Evolutionary conservation across 192 early-diverging fungal genomes (phyloP), one percentile per base, ranked within the genome.

Genomic region (Linnemannia exigua): DNA sequence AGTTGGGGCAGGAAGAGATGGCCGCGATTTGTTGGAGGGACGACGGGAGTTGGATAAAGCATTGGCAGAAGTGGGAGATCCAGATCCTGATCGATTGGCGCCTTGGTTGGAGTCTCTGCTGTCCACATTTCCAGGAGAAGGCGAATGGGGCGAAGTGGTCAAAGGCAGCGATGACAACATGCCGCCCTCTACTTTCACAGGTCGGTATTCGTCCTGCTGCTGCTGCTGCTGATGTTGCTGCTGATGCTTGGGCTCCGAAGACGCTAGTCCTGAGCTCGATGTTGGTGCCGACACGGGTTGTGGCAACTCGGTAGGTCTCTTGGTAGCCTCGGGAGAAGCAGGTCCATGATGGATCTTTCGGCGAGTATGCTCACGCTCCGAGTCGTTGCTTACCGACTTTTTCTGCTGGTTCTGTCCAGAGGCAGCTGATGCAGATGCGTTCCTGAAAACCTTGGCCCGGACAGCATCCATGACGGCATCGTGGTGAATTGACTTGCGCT

Each of bases 381-480:
- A 47, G 9, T 66, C 84, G 41, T 46, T 17, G 38, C 50, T 69
- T 51, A 38, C 37, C 1, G 51, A 58, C 48, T 80, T 86, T 33
- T 77, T 86, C 35, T 75, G 73, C 20, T 84, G 82, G 11, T 84
- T 31, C 12, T 63, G 58, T 31, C 58, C 58, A 63, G 58, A 63
- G 28, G 58, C 58, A 14, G 74, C 44, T 58, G 80, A n/a, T 70
- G 75, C 50, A 74, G 79, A 9, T 17, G 84, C 85, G 63, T 89
- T 89, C 36, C 82, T 47, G 58, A 82, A 70, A 0, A 89, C 88
- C 58, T 89, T 89, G 22, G 82, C 78, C 22, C 88, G 78, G 25
- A 89, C 74, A 7, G 88, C 88, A 46, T 89, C 88, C 88, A 89
- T 89, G 46, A 89, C 80, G 28, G 86, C 86, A 58, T 89, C 88